phyloP scores from a whole-genome alignment of 2,329 filamentous ascomycete genomes.

The Rhinocladiella mackenziei region DNA sequence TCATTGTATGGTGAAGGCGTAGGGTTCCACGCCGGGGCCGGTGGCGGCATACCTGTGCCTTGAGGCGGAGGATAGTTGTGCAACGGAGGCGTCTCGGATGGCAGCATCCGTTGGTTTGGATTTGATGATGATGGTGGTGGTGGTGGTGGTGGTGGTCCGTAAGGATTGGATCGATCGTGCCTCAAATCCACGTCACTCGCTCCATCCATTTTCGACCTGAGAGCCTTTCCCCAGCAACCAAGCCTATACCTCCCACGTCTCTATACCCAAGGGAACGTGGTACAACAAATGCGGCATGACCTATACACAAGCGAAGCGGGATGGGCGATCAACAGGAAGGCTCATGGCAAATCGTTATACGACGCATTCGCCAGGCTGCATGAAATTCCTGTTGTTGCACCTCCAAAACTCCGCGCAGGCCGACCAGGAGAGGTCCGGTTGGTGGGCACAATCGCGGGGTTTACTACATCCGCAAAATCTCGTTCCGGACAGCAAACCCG shows the following conservation, averaged over 20 bases:
- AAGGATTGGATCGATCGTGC: conserved; percentile 24
- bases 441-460: conserved; percentile 9
- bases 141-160: conserved; percentile 23
- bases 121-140: conserved; percentile 23
- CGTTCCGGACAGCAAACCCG: conserved; percentile 12
- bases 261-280: conserved; percentile 25
- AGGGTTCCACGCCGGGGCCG: conserved; percentile 25
- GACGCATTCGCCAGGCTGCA: conserved; percentile 19
- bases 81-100: conserved; percentile 28
- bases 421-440: conserved; percentile 9
- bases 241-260: conserved; percentile 24
- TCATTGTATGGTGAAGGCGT: conserved; percentile 29
- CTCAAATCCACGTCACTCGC: conserved; percentile 26
- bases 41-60: conserved; percentile 24
- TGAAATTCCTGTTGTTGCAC: conserved; percentile 19
- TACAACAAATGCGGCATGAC: conserved; percentile 25
- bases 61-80: conserved; percentile 26
- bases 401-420: conserved; percentile 5
- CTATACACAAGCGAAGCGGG: conserved; percentile 13
- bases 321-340: conserved; percentile 20
- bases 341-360: conserved; percentile 24
- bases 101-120: conserved; percentile 25
- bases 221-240: conserved; percentile 15
- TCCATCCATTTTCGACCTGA: conserved; percentile 27
- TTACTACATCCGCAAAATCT: conserved; percentile 10